phyloP scores from a whole-genome alignment of 768 basidiomycete genomes.

The Lactarius deliciosus region DNA sequence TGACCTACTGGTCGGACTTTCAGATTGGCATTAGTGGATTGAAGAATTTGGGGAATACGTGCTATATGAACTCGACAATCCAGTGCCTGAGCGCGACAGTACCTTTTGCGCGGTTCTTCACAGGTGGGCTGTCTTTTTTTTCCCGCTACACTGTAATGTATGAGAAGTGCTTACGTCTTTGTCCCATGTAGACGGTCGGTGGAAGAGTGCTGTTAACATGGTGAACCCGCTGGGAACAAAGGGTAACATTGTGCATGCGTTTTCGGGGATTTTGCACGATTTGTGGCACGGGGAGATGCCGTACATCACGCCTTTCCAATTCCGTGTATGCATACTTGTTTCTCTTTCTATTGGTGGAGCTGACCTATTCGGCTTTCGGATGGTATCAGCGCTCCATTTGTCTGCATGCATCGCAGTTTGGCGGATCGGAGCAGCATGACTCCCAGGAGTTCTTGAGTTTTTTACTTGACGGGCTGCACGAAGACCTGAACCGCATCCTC shows the following conservation, averaged over 20 bases:
- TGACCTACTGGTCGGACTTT: conserved; percentile 80
- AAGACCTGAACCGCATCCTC: conserved; percentile 89
- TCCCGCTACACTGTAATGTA: neutral
- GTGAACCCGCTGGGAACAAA: conserved; percentile 85
- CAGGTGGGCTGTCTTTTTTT: conserved; percentile 49
- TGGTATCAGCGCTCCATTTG: conserved; percentile 53
- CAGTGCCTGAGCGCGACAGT: conserved; percentile 95
- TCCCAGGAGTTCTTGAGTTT: conserved; percentile 97
- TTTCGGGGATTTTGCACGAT: conserved; percentile 78
- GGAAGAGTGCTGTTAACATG: conserved; percentile 82
- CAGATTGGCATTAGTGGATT: conserved; percentile 80
- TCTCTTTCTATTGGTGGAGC: neutral
- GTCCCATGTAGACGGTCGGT: conserved; percentile 61
- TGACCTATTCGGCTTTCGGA: conserved; percentile 33
- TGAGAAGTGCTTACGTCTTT: neutral
- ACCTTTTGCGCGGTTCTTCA: conserved; percentile 92
- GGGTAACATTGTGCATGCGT: conserved; percentile 76
- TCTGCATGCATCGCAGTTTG: conserved; percentile 67
- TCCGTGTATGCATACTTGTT: conserved; percentile 55
- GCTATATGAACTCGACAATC: conserved; percentile 98
- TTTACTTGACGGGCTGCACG: conserved; percentile 92
- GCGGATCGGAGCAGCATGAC: conserved; percentile 90
- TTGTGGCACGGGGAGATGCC: conserved; percentile 88
- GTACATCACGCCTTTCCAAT: conserved; percentile 77
- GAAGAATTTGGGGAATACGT: conserved; percentile 96